A percentile compares a stretch with the other conserved stretches of the same genome.
Conservation (phyloP, 495 filamentous ascomycete genomes). For the Annulohypoxylon stygium region DNA sequence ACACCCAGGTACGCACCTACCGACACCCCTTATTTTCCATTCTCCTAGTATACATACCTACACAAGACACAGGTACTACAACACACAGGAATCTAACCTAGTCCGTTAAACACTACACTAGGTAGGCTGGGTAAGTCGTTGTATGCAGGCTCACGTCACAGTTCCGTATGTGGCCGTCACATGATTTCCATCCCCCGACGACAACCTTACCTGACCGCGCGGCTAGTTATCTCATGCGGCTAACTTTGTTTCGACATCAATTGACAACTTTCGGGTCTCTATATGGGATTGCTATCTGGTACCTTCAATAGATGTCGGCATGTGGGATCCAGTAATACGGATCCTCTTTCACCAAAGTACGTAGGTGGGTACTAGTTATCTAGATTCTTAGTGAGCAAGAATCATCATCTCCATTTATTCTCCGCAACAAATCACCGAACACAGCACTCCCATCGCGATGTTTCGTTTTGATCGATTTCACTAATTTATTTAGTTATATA, state of each 20-base stretch:
- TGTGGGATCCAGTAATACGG: too few species aligned
- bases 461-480: constrained; percentile 19
- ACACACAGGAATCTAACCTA: neutral
- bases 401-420: too few species aligned
- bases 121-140: neutral
- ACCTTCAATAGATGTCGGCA: too few species aligned
- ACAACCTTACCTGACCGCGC: neutral
- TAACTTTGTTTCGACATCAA: constrained; percentile 34
- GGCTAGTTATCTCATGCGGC: constrained; percentile 12
- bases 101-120: neutral
- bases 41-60: neutral
- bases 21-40: neutral
- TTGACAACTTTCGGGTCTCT: neutral
- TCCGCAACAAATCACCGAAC: neutral
- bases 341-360: too few species aligned
- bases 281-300: neutral
- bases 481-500: constrained; percentile 37
- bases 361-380: too few species aligned
- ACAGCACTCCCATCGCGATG: neutral
- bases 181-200: neutral
- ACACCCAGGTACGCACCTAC: neutral
- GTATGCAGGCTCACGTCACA: constrained; percentile 1
- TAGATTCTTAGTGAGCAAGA: too few species aligned
- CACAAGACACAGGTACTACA: neutral
- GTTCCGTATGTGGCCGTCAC: constrained; percentile 6